A percentile compares a stretch with the other conserved stretches of the same genome.
phyloP scores from a whole-genome alignment of 2,329 filamentous ascomycete genomes.

The Beauveria pseudobassiana region DNA sequence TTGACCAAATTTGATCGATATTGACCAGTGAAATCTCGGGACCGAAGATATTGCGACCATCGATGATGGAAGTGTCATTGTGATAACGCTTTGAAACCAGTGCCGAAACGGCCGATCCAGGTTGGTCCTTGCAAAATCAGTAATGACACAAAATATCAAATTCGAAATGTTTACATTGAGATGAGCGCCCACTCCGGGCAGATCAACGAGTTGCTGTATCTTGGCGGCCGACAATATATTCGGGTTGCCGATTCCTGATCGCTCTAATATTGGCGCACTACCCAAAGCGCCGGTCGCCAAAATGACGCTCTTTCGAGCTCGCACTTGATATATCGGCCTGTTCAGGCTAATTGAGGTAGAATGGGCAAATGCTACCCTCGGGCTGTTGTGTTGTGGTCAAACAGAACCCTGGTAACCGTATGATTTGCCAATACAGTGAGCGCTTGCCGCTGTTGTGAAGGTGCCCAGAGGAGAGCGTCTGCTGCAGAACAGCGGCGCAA shows the following conservation, averaged over 20 bases:
- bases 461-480: constrained; percentile 26
- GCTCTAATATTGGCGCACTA: constrained; percentile 36
- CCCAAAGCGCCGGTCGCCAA: constrained; percentile 15
- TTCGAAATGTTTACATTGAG: constrained; percentile 12
- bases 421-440: constrained; percentile 20
- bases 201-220: constrained; percentile 41
- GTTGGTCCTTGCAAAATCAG: constrained; percentile 15
- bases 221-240: constrained; percentile 36
- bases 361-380: constrained; percentile 8
- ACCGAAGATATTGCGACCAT: constrained; percentile 14
- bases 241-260: constrained; percentile 45
- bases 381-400: constrained; percentile 16
- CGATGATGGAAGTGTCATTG: constrained; percentile 18
- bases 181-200: constrained; percentile 44
- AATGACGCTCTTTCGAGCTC: constrained; percentile 12
- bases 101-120: constrained; percentile 14
- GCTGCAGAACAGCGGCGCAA: constrained; percentile 18
- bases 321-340: constrained; percentile 27
- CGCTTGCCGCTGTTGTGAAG: constrained; percentile 21
- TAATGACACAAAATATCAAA: fast-evolving
- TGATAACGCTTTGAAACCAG: constrained; percentile 14
- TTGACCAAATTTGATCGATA: constrained; percentile 16
- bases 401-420: constrained; percentile 28
- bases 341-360: constrained; percentile 34
- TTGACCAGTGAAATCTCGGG: constrained; percentile 18